phyloP scores from a whole-genome alignment of 164 flowering plant species.

The Sextonia rubra region DNA sequence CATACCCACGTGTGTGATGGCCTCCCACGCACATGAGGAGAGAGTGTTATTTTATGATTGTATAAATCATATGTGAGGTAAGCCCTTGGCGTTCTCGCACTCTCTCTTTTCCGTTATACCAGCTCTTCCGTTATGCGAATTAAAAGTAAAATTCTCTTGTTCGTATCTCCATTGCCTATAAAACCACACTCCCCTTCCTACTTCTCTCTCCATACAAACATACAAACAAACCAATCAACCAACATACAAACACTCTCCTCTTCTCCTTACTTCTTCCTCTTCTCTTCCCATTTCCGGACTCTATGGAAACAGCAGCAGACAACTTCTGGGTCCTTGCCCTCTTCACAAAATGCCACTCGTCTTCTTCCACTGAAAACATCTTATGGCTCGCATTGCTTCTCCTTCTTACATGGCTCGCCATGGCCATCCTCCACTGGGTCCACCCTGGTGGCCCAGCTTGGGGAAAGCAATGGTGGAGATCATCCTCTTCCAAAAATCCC shows the following conservation, averaged over 20 bases:
- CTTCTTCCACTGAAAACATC: constrained; percentile 14
- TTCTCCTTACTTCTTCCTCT: not conserved
- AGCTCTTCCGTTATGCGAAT: not conserved
- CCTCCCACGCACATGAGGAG: too few relatives aligned
- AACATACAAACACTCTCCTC: not conserved
- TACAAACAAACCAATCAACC: not conserved
- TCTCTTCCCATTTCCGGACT: not conserved
- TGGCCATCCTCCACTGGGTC: constrained; percentile 33
- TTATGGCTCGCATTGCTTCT: constrained; percentile 9
- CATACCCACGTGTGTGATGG: too few relatives aligned
- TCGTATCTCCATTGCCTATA: too few relatives aligned
- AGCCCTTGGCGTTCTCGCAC: too few relatives aligned
- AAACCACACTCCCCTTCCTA: not conserved
- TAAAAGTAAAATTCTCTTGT: too few relatives aligned
- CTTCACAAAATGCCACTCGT: constrained; percentile 26
- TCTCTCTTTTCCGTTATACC: not conserved
- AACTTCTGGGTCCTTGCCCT: constrained; percentile 38
- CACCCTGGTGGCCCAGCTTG: constrained; percentile 64
- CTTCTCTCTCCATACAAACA: constrained; percentile 4
- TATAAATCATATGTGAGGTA: too few relatives aligned
- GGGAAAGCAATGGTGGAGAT: constrained; percentile 34
- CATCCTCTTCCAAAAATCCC: not conserved
- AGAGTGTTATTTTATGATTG: too few relatives aligned
- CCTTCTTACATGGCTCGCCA: constrained; percentile 17
- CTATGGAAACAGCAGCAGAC: constrained; percentile 28